phyloP scores from a whole-genome alignment of 176 grass and related monocot genomes.

The Areca catechu region DNA sequence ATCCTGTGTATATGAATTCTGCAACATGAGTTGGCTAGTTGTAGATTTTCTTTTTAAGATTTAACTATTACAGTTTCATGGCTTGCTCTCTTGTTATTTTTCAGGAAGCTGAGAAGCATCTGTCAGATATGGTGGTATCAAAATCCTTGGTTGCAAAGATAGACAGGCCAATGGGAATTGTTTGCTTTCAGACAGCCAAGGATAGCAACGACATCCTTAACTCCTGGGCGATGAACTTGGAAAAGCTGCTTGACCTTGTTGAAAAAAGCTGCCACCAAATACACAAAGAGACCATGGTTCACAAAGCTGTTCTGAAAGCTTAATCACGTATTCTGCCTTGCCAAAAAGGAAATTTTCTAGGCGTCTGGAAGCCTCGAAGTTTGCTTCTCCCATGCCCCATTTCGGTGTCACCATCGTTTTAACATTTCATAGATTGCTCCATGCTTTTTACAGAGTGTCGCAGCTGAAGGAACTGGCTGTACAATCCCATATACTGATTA shows the following conservation, averaged over 20 bases:
- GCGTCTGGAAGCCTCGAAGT: too few relatives aligned
- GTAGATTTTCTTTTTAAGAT: too few relatives aligned
- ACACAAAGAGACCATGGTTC: constrained; percentile 96
- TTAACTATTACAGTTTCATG: too few relatives aligned
- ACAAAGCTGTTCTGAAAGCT: constrained; percentile 81
- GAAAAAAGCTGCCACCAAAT: constrained; percentile 98
- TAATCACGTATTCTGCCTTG: neutral
- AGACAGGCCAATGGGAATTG: constrained; percentile 64
- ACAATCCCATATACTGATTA: too few relatives aligned
- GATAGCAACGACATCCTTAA: constrained; percentile 67
- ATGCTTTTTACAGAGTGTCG: too few relatives aligned
- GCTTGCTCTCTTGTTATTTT: neutral
- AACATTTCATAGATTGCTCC: too few relatives aligned
- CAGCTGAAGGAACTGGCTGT: too few relatives aligned
- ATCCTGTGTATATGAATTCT: too few relatives aligned
- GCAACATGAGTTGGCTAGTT: too few relatives aligned
- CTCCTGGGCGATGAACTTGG: constrained; percentile 72
- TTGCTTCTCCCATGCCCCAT: too few relatives aligned
- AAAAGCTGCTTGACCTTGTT: constrained; percentile 88
- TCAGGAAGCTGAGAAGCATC: constrained; percentile 86
- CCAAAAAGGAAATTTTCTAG: too few relatives aligned
- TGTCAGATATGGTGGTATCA: constrained; percentile 94
- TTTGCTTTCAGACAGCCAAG: constrained; percentile 58
- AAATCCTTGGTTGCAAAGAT: constrained; percentile 79
- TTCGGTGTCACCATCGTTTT: too few relatives aligned